Conservation (phyloP, 2,329 filamentous ascomycete species). For the Geosmithia flava region DNA sequence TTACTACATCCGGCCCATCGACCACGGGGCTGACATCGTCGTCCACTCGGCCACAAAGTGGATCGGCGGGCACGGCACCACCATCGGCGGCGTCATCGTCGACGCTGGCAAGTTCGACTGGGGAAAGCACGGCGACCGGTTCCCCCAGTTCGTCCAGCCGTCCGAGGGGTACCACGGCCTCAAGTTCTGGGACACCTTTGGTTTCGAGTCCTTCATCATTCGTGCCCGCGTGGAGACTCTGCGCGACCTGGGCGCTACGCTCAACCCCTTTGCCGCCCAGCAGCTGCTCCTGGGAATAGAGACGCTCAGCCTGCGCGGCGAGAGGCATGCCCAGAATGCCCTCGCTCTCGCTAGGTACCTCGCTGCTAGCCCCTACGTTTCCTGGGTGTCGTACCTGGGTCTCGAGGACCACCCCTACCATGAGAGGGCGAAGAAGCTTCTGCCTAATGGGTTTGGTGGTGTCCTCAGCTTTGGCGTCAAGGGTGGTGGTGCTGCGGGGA, state of each 20-base stretch:
- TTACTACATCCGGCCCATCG: constrained; percentile 76
- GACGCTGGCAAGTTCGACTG: constrained; percentile 92
- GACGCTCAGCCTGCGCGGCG: constrained; percentile 75
- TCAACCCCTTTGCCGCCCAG: constrained; percentile 89
- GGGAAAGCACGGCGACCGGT: constrained; percentile 70
- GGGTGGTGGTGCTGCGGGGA: constrained; percentile 72
- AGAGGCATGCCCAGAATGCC: constrained; percentile 79
- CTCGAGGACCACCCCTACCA: constrained; percentile 73
- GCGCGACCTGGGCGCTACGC: constrained; percentile 68
- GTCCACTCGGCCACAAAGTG: constrained; percentile 94
- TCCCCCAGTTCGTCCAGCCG: constrained; percentile 87
- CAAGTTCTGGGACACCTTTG: constrained; percentile 91
- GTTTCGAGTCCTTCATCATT: constrained; percentile 69
- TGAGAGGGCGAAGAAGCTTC: constrained; percentile 72
- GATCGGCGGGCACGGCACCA: constrained; percentile 93
- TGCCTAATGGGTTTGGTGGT: constrained; percentile 74
- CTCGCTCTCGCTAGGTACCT: constrained; percentile 71
- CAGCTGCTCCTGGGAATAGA: constrained; percentile 82
- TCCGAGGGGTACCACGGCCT: constrained; percentile 84
- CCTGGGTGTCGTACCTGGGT: constrained; percentile 91
- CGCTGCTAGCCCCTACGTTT: constrained; percentile 69
- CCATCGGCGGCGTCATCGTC: constrained; percentile 74
- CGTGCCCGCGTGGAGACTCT: constrained; percentile 81
- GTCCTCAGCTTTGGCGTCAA: constrained; percentile 91
- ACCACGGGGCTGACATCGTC: constrained; percentile 85